phyloP scores from a whole-genome alignment of 495 filamentous ascomycete genomes.

The Aspergillus homomorphus region DNA sequence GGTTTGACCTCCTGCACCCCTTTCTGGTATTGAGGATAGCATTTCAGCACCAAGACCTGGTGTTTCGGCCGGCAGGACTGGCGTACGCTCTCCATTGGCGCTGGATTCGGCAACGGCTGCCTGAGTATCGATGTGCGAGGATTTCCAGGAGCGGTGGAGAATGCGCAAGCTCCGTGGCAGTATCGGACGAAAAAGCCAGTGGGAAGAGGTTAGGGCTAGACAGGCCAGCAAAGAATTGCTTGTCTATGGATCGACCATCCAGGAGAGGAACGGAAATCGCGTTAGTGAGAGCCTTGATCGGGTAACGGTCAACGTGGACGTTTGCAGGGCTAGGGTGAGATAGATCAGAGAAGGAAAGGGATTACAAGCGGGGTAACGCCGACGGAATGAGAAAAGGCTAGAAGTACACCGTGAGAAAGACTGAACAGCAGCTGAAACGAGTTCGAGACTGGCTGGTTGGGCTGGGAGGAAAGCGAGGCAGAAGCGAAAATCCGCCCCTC shows the following conservation, averaged over 20 bases:
- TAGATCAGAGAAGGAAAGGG: neutral
- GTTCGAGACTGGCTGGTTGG: constrained; percentile 5
- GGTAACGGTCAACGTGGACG: constrained; percentile 11
- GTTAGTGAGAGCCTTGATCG: constrained; percentile 1
- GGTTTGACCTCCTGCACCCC: constrained; percentile 85
- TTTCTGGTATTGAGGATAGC: constrained; percentile 87
- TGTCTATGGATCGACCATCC: neutral
- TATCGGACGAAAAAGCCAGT: neutral
- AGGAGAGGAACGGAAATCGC: neutral
- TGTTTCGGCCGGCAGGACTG: constrained; percentile 79
- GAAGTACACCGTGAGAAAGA: constrained; percentile 1
- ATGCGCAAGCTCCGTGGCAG: neutral
- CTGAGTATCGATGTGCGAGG: neutral
- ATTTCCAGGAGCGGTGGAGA: neutral
- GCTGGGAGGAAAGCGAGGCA: constrained; percentile 7
- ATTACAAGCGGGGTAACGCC: neutral
- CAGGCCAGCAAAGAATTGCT: neutral
- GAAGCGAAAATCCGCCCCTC: constrained; percentile 2
- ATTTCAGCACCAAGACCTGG: constrained; percentile 88
- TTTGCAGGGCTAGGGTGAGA: neutral
- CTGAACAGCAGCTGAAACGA: constrained; percentile 8
- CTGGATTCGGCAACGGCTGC: constrained; percentile 2
- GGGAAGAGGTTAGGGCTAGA: neutral
- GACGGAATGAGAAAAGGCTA: neutral
- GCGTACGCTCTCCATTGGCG: constrained; percentile 57